These are phyloP conservation scores for Tillandsia fasciculata DNA, from an alignment of 176 grass and related monocot species.

Conservation along the genomic window DNA sequence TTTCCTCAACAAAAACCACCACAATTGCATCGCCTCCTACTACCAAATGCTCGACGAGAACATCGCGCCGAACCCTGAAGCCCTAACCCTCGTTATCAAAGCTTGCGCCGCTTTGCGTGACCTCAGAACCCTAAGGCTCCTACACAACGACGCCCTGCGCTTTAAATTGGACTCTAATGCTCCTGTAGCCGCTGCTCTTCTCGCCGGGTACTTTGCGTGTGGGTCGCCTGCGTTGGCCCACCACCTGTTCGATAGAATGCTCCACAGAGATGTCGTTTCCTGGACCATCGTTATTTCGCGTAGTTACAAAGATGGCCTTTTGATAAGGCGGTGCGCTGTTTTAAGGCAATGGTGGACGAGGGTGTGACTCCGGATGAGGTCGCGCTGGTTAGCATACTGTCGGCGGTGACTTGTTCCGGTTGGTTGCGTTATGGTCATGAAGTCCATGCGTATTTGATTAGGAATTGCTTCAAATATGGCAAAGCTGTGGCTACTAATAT, in stretches of 20 bases:
- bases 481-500: background rate
- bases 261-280: conserved; percentile 4
- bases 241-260: conserved; percentile 16
- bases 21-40: conserved; percentile 2
- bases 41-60: background rate
- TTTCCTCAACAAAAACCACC: background rate
- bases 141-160: conserved; percentile 12
- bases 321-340: background rate
- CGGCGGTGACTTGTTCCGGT: background rate
- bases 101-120: background rate
- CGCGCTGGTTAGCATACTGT: conserved; percentile 6
- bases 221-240: background rate
- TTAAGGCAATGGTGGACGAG: conserved; percentile 4
- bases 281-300: background rate
- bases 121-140: conserved; percentile 4
- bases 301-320: conserved; percentile 5
- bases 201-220: background rate
- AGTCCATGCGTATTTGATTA: conserved; percentile 11
- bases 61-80: background rate
- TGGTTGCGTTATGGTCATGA: background rate
- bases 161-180: background rate
- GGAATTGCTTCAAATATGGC: background rate
- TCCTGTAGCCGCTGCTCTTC: background rate
- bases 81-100: background rate
- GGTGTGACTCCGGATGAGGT: conserved; percentile 14